phyloP scores from a whole-genome alignment of 768 basidiomycete species.

The Nevesoporus exiguus region DNA sequence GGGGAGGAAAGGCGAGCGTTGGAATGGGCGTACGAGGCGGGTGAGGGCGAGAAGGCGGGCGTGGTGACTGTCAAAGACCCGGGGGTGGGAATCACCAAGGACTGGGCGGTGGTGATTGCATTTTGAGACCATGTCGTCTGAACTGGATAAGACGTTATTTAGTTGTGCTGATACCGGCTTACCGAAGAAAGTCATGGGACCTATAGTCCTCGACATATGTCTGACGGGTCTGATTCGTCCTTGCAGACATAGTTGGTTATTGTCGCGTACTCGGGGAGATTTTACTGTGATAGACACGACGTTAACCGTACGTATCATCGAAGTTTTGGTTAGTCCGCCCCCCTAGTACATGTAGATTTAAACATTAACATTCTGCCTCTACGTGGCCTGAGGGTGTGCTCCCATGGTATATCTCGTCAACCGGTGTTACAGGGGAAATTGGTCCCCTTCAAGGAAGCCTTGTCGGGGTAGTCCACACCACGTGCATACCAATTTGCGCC shows the following conservation, averaged over 20 bases:
- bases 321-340: not conserved
- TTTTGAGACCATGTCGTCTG: constrained; percentile 9
- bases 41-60: constrained; percentile 57
- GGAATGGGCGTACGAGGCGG: constrained; percentile 65
- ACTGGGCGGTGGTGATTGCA: constrained; percentile 57
- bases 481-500: too few species aligned
- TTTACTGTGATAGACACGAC: too few species aligned
- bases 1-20: constrained; percentile 37
- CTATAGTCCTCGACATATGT: not conserved
- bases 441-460: too few species aligned
- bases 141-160: not conserved
- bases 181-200: not conserved
- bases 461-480: too few species aligned
- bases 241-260: too few species aligned
- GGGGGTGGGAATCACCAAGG: constrained; percentile 48
- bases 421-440: too few species aligned
- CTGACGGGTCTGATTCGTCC: too few species aligned
- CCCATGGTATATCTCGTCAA: not conserved
- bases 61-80: constrained; percentile 77
- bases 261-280: too few species aligned
- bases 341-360: not conserved
- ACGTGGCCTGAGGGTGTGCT: not conserved
- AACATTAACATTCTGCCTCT: too few species aligned
- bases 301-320: too few species aligned
- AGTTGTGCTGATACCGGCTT: not conserved